Percentiles rank a stretch among this genome's conserved stretches.
Conservation (phyloP, 345 rosid species). For the Syzygium aromaticum region DNA sequence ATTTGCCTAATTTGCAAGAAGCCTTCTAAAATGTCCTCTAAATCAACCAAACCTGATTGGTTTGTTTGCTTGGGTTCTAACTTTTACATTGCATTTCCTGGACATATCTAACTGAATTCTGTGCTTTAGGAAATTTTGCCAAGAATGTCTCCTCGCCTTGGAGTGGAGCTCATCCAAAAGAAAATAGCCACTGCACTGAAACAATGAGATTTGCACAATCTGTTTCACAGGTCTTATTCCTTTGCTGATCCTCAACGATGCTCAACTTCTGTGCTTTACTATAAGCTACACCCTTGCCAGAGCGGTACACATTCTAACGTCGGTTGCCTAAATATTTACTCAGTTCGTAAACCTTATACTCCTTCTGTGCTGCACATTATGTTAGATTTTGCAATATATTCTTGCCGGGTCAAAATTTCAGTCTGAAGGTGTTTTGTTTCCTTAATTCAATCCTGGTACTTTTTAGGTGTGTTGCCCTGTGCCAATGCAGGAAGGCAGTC, state of each 20-base stretch:
- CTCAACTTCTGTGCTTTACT: not conserved
- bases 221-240: not conserved
- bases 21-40: not conserved
- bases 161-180: conserved; percentile 65
- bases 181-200: conserved; percentile 65
- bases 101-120: not conserved
- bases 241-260: not conserved
- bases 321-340: not conserved
- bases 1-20: not conserved
- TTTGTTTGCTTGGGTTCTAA: not conserved
- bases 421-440: not conserved
- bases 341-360: not conserved
- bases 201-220: conserved; percentile 7
- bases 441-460: not conserved
- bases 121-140: conserved; percentile 53
- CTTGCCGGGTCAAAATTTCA: not conserved
- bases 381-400: not conserved
- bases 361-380: not conserved
- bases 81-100: not conserved
- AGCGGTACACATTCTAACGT: not conserved
- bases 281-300: not conserved
- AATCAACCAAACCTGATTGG: not conserved
- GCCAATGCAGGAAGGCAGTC: not conserved
- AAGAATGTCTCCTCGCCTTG: conserved; percentile 57
- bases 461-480: not conserved